Percentiles rank a stretch among this genome's conserved stretches.
Evolutionary conservation across 148 eudicot genomes (phyloP).

Genomic region (Chenopodium album): DNA sequence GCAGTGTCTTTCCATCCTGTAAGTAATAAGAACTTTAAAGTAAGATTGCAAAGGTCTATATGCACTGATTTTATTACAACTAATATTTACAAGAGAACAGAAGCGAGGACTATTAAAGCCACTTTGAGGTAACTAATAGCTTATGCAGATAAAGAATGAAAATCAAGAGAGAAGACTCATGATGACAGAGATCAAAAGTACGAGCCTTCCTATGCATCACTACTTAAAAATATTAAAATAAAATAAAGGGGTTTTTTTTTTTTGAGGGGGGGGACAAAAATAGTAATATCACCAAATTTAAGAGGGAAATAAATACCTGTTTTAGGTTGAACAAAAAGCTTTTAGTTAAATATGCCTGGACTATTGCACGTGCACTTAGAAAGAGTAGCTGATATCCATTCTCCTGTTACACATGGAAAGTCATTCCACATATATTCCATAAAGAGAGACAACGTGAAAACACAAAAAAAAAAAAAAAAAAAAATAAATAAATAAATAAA

Average conservation of each 20-base stretch:
- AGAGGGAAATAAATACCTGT: slow-evolving; percentile 51
- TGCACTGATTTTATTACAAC: background rate
- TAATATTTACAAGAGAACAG: slow-evolving; percentile 1
- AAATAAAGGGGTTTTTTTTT: too few species aligned
- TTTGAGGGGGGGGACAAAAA: background rate
- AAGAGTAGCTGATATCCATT: slow-evolving; percentile 96
- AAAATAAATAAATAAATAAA: too few species aligned
- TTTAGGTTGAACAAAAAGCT: slow-evolving; percentile 84
- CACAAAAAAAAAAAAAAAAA: background rate
- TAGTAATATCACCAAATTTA: background rate
- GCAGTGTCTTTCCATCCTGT: slow-evolving; percentile 97
- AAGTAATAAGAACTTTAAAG: slow-evolving; percentile 16
- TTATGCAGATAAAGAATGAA: background rate
- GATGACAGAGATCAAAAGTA: too few species aligned
- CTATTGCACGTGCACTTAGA: slow-evolving; percentile 97
- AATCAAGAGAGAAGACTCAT: background rate
- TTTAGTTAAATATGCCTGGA: slow-evolving; percentile 93
- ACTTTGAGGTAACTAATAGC: background rate
- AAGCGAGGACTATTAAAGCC: background rate
- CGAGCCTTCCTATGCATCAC: too few species aligned
- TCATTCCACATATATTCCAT: slow-evolving; percentile 17
- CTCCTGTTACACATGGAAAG: slow-evolving; percentile 52
- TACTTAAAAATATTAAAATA: too few species aligned
- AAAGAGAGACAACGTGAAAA: background rate
- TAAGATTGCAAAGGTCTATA: slow-evolving; percentile 15